Conservation (phyloP, 306 rosid species). For the Casuarina equisetifolia region DNA sequence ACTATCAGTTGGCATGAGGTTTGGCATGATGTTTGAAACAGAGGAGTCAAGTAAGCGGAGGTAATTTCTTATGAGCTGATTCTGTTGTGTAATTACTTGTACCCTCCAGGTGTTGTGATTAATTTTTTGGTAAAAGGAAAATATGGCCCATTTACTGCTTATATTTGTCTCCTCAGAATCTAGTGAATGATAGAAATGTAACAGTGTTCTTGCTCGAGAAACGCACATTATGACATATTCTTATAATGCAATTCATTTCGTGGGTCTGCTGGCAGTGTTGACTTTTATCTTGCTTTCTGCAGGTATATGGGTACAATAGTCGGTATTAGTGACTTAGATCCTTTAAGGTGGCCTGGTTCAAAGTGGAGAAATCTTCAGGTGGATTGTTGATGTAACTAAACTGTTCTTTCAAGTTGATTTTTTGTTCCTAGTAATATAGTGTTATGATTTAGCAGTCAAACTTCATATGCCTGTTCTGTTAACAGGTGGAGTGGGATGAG, state of each 20-base stretch:
- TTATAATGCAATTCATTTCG: not conserved
- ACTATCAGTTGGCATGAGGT: constrained; percentile 93
- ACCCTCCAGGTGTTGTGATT: not conserved
- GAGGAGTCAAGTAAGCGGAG: constrained; percentile 98
- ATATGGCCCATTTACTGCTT: not conserved
- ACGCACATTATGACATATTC: not conserved
- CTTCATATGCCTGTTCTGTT: not conserved
- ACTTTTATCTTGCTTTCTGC: constrained; percentile 29
- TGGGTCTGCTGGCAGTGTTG: constrained; percentile 13
- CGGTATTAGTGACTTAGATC: constrained; percentile 80
- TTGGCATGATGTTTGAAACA: constrained; percentile 99
- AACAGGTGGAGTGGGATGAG: constrained; percentile 98
- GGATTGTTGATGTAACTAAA: not conserved
- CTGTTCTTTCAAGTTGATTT: not conserved
- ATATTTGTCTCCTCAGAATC: not conserved
- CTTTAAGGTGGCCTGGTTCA: constrained; percentile 95
- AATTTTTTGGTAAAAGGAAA: not conserved
- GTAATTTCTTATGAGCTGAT: constrained; percentile 41
- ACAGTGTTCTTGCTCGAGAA: not conserved
- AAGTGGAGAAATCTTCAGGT: constrained; percentile 99
- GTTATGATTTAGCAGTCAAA: constrained; percentile 6
- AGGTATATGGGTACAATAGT: constrained; percentile 95
- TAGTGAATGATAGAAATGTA: not conserved
- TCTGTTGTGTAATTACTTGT: not conserved
- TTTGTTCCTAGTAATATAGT: not conserved